Evolutionary conservation across 179 eudicot species (phyloP).

Genomic region (Actinidia chinensis): DNA sequence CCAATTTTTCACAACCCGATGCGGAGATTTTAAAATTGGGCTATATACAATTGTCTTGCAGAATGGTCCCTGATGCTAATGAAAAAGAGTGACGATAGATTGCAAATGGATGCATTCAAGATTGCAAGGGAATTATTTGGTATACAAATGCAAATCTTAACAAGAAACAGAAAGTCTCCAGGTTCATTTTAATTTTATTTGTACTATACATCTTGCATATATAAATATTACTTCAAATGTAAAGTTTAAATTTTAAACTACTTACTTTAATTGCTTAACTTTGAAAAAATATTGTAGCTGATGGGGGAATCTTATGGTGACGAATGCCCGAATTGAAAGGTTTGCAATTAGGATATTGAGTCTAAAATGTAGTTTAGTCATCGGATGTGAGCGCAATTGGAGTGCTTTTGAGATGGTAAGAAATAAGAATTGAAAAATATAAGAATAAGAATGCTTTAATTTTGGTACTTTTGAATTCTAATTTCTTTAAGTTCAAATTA

Average conservation of each 20-base stretch:
- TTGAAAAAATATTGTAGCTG: not conserved
- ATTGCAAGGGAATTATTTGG: conserved; percentile 17
- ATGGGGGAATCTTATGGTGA: conserved; percentile 27
- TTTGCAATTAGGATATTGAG: conserved; percentile 26
- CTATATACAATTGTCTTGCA: conserved; percentile 15
- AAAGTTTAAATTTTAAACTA: too few relatives aligned
- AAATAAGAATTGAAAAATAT: not conserved
- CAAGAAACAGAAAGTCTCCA: conserved; percentile 14
- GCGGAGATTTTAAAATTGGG: conserved; percentile 19
- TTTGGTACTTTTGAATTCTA: too few relatives aligned
- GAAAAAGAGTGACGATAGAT: conserved; percentile 12
- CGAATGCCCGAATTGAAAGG: not conserved
- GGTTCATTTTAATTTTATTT: too few relatives aligned
- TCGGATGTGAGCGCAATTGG: conserved; percentile 28
- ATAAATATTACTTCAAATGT: not conserved
- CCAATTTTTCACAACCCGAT: too few relatives aligned
- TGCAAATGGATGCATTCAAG: conserved; percentile 13
- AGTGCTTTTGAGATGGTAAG: conserved; percentile 31
- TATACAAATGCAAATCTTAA: not conserved
- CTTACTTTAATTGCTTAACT: not conserved
- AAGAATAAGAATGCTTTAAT: not conserved
- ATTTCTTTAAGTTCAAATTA: not conserved
- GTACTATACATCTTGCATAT: too few relatives aligned
- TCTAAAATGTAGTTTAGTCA: conserved; percentile 23
- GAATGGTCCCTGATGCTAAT: conserved; percentile 13